Base-by-base conservation (phyloP, 345 rosid species). In the Gossypium bickii region DNA sequence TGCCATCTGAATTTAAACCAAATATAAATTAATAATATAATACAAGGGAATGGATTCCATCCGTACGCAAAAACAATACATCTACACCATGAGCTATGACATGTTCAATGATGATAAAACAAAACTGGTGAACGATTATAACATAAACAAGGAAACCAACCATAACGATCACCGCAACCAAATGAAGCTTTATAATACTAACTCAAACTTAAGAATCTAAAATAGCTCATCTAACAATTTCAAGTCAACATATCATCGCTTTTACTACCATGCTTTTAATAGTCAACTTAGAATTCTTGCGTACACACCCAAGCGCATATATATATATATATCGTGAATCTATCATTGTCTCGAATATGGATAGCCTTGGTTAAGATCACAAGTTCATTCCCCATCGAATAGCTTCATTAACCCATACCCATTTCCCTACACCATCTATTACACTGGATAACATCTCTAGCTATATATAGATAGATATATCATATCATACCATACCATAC, bases 1-100 rank as follows among this genome's bases (percentile, higher is more conserved):
- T 47, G 92, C 86, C 95, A 96, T 96, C 99, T 96, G 84, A 83
- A 85, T 16, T 67, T n/a, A 52, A 77, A 74, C 47, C 64, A 82
- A 77, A 74, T 44, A 47, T 67, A 62, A 49, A 25, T 17, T 20
- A 51, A 17, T 25, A 70, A 69, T 13, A 8, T 17, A 52, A 18
- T n/a, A 69, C 7, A 17, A 10, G 1, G 25, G 47, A 29, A 51
- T 27, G 27, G 9, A 51, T 27, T 16, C 41, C 27, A 12, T 17
- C 13, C 18, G 24, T 22, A 2, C 0, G 47, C 29, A 22, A 8
- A 45, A 6, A 20, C 6, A 22, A 55, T 55, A 18, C 22, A 55
- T 18, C 53, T 45, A 3, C 41, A 5, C 41, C 41, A 34, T 6
- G 41, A 34, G 41, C 41, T 34, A 34, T 34, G 7, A 34, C 41